Evolutionary conservation across 2,329 filamentous ascomycete species (phyloP).

Genomic region (Myriosclerotinia duriaeana): DNA sequence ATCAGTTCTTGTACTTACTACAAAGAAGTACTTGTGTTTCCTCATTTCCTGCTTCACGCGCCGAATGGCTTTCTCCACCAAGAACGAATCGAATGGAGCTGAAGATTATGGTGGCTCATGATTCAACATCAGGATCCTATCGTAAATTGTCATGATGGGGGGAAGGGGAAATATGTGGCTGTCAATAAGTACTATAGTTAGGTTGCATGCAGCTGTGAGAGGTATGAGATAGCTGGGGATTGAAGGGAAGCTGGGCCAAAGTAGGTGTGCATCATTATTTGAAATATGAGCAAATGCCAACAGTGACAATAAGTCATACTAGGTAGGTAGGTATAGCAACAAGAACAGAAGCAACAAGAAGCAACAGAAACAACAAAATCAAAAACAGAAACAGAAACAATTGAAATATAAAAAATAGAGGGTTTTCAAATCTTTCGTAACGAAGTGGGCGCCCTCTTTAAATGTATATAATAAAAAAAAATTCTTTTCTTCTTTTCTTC

Average conservation of each 20-base stretch:
- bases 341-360: background rate
- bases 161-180: background rate
- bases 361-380: background rate
- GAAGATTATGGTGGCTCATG: background rate
- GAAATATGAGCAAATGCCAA: too few relatives aligned
- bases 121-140: background rate
- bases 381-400: background rate
- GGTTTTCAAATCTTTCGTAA: background rate
- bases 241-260: background rate
- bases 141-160: background rate
- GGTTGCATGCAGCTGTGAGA: background rate
- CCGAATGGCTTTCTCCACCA: background rate
- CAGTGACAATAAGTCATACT: background rate
- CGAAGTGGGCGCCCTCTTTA: background rate
- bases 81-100: slow-evolving; percentile 5
- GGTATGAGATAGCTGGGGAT: background rate
- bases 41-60: background rate
- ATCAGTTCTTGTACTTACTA: background rate
- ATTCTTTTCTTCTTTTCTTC: background rate
- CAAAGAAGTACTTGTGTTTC: background rate
- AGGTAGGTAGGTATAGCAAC: background rate
- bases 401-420: background rate
- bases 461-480: background rate
- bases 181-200: too few relatives aligned
- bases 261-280: background rate